Conservation (phyloP, 2,329 filamentous ascomycete genomes). For the Elsinoe australis region DNA sequence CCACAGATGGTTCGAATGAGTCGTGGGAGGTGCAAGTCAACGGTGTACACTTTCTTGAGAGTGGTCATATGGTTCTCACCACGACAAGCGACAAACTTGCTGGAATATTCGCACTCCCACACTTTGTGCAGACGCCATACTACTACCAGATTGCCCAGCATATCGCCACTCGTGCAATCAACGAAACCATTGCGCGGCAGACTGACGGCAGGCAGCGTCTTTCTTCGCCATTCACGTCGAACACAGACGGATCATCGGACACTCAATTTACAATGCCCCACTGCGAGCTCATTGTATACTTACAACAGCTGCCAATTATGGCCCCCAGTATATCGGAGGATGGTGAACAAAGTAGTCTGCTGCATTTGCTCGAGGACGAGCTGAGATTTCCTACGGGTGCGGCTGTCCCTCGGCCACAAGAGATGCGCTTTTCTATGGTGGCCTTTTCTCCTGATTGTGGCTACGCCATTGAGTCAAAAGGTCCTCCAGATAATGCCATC, state of each 20-base stretch:
- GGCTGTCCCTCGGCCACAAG: constrained; percentile 44
- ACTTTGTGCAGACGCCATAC: constrained; percentile 58
- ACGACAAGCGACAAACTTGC: constrained; percentile 85
- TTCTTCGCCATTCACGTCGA: constrained; percentile 68
- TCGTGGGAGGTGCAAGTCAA: constrained; percentile 73
- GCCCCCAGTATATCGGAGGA: constrained; percentile 23
- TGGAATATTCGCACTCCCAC: constrained; percentile 83
- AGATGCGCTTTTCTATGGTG: constrained; percentile 51
- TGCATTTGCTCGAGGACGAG: constrained; percentile 51
- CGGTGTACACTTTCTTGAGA: constrained; percentile 78
- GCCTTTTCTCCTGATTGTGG: constrained; percentile 60
- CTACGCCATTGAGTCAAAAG: constrained; percentile 56
- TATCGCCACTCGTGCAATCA: constrained; percentile 66
- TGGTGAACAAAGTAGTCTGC: constrained; percentile 26
- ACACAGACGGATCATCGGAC: constrained; percentile 50
- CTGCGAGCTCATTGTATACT: constrained; percentile 83
- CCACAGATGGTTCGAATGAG: constrained; percentile 59
- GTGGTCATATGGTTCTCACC: constrained; percentile 70
- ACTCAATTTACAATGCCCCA: constrained; percentile 57
- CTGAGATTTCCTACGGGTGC: constrained; percentile 53
- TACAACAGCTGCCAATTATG: constrained; percentile 55
- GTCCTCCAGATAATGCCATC: constrained; percentile 47
- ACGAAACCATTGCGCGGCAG: constrained; percentile 58
- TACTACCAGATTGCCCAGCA: constrained; percentile 42
- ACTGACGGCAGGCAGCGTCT: constrained; percentile 48